These are phyloP conservation scores for Rugosomyces carneus DNA, from an alignment of 1,284 basidiomycete genomes.

Conservation along the genomic window DNA sequence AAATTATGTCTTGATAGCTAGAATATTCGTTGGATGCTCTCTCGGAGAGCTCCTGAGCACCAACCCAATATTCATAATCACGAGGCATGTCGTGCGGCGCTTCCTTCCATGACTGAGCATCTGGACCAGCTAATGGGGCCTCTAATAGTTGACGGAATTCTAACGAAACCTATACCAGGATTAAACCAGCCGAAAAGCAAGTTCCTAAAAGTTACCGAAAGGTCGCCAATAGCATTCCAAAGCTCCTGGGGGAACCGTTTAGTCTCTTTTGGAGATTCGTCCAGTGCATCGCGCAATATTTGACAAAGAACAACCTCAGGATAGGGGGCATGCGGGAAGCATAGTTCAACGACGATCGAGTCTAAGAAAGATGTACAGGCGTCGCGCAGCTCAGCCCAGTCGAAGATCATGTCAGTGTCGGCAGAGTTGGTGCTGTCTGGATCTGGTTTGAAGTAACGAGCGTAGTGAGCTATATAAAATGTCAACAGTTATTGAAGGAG, in stretches of 20 bases:
- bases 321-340: slow-evolving; percentile 60
- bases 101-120: slow-evolving; percentile 45
- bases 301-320: slow-evolving; percentile 57
- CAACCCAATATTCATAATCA: slow-evolving; percentile 55
- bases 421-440: slow-evolving; percentile 26
- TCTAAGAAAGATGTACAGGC: slow-evolving; percentile 71
- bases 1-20: slow-evolving; percentile 51
- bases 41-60: slow-evolving; percentile 57
- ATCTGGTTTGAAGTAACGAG: slow-evolving; percentile 55
- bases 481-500: slow-evolving; percentile 4
- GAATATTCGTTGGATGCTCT: slow-evolving; percentile 44
- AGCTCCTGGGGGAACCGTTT: slow-evolving; percentile 68
- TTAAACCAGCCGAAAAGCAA: not conserved
- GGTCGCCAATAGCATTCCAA: slow-evolving; percentile 73
- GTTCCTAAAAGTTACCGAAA: slow-evolving; percentile 45
- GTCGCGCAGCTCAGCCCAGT: slow-evolving; percentile 50
- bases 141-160: slow-evolving; percentile 60
- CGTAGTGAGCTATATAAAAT: slow-evolving; percentile 50
- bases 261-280: slow-evolving; percentile 63
- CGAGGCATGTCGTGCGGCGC: slow-evolving; percentile 45
- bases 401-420: slow-evolving; percentile 49
- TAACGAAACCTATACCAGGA: slow-evolving; percentile 42
- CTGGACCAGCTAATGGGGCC: slow-evolving; percentile 45
- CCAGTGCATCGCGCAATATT: slow-evolving; percentile 60
- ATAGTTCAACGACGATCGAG: slow-evolving; percentile 72